A percentile compares a stretch with the other conserved stretches of the same genome.
These are phyloP conservation scores for Fragaria nilgerrensis DNA, from an alignment of 306 rosid genomes.

Conservation along the genomic window DNA sequence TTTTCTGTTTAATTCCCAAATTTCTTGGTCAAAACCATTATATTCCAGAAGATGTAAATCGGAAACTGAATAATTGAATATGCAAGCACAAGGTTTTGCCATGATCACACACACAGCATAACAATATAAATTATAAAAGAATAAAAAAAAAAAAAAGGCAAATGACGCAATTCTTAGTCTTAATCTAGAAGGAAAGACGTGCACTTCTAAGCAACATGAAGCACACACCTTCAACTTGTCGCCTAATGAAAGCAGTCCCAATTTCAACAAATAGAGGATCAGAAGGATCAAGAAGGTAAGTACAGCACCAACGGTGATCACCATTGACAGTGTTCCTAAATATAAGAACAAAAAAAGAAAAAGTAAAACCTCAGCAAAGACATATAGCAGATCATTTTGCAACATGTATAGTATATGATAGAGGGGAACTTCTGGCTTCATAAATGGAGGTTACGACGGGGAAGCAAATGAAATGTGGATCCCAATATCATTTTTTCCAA, in stretches of 20 bases:
- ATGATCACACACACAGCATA: neutral
- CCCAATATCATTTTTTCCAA: constrained; percentile 5
- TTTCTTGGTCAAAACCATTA: neutral
- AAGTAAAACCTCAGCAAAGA: constrained; percentile 30
- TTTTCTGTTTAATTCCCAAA: neutral
- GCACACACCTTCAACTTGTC: constrained; percentile 69
- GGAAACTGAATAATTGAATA: neutral
- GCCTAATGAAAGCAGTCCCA: constrained; percentile 75
- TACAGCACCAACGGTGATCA: constrained; percentile 84
- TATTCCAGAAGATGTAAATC: neutral
- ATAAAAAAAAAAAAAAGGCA: no score
- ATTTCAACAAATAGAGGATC: constrained; percentile 88
- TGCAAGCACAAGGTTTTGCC: neutral
- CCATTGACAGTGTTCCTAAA: constrained; percentile 76
- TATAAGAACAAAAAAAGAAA: constrained; percentile 12
- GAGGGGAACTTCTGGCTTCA: neutral
- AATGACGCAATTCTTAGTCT: neutral
- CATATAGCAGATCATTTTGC: constrained; percentile 17
- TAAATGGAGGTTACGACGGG: constrained; percentile 1
- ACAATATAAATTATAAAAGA: neutral
- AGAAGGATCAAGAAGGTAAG: constrained; percentile 91
- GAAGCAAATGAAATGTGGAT: constrained; percentile 11
- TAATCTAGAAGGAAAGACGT: neutral
- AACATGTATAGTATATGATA: neutral
- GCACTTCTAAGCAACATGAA: neutral